phyloP scores from a whole-genome alignment of 2,329 filamentous ascomycete species.

The Elsinoe perseae region DNA sequence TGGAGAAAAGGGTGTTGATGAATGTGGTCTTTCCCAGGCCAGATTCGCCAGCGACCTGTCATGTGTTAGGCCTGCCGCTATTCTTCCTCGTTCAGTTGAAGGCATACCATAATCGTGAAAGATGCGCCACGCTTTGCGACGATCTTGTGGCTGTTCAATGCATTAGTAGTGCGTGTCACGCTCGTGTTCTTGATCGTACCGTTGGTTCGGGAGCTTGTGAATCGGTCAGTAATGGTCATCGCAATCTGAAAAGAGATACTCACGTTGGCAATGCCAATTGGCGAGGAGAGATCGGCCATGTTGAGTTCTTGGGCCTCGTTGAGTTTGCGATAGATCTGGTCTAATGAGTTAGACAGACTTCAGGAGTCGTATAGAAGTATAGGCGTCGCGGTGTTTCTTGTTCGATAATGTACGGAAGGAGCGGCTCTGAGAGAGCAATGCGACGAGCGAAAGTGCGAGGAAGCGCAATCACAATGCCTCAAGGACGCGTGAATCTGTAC shows the following conservation, averaged over 20 bases:
- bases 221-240: constrained; percentile 29
- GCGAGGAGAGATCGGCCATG: constrained; percentile 58
- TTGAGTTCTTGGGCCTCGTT: constrained; percentile 22
- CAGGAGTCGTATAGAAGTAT: constrained; percentile 1
- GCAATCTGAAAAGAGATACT: constrained; percentile 30
- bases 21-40: constrained; percentile 99
- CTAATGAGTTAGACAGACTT: background rate
- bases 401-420: background rate
- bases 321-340: constrained; percentile 14
- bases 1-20: constrained; percentile 99
- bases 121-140: constrained; percentile 81
- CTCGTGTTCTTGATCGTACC: constrained; percentile 37
- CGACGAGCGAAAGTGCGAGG: background rate
- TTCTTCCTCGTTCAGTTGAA: background rate
- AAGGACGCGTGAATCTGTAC: background rate
- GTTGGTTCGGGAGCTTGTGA: constrained; percentile 58
- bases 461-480: too few species aligned
- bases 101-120: constrained; percentile 94
- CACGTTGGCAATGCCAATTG: constrained; percentile 69
- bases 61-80: constrained; percentile 25
- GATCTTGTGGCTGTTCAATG: constrained; percentile 55
- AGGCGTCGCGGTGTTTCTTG: background rate
- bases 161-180: constrained; percentile 27
- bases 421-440: background rate
- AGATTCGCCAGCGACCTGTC: constrained; percentile 92